Conservation (phyloP, 2,329 filamentous ascomycete species). For the Aschersonia sp. region DNA sequence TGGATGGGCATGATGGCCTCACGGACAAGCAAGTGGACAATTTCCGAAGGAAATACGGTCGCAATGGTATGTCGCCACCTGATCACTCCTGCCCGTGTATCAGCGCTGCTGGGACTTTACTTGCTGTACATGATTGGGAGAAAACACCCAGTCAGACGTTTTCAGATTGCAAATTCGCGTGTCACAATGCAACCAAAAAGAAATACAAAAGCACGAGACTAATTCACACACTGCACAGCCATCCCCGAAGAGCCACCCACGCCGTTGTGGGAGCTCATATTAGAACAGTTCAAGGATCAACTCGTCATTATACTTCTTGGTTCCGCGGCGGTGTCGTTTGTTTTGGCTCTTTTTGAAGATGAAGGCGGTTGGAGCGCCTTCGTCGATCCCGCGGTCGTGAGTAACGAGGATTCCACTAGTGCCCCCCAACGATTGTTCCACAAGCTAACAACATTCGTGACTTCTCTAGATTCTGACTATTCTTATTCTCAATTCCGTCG, state of each 20-base stretch:
- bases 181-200: too few species aligned
- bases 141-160: too few species aligned
- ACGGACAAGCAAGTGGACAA: constrained; percentile 42
- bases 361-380: constrained; percentile 94
- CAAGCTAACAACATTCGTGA: neutral
- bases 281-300: constrained; percentile 99
- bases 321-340: constrained; percentile 86
- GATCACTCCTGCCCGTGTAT: constrained; percentile 4
- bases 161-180: too few species aligned
- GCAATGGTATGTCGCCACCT: constrained; percentile 39
- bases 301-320: constrained; percentile 88
- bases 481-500: constrained; percentile 87
- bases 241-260: constrained; percentile 84
- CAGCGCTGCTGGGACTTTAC: too few species aligned
- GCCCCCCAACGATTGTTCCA: too few species aligned
- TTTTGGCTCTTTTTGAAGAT: constrained; percentile 83
- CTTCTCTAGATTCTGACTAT: constrained; percentile 74
- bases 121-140: too few species aligned
- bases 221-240: constrained; percentile 19
- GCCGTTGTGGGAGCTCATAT: constrained; percentile 86
- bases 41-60: constrained; percentile 44
- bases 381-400: constrained; percentile 85
- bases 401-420: constrained; percentile 19
- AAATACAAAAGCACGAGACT: neutral
- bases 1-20: constrained; percentile 40